Evolutionary conservation across 176 grass and related monocot genomes (phyloP), one percentile per base, ranked within the genome.

Genomic region (Oryza brachyantha): DNA sequence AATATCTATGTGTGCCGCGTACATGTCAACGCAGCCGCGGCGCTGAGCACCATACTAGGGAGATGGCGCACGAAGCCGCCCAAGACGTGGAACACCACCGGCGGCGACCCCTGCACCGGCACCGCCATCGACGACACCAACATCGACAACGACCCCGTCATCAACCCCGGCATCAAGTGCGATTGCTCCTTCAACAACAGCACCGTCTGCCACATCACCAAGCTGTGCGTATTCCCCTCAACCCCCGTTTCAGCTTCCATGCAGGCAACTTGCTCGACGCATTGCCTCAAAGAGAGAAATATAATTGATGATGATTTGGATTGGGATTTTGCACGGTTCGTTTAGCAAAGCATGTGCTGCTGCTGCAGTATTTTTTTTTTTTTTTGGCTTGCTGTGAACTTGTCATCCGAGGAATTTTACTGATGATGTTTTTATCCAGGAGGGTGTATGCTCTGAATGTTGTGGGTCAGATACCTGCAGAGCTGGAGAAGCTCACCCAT

Each of bases 71-170:
- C 8, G 64, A 24, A n/a, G 14, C 77, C 83, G 42, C 24, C 81
- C 2, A 13, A 58, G n/a, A 32, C 84, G 16, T 96, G 93, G 93
- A 96, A 92, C 78, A 90, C 75, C 76, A 96, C 84, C 75, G 89
- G 93, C n/a, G n/a, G n/a, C 61, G 81, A 96, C 27, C 89, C 79
- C 11, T 92, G 93, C 83, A 92, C 74, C 74, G 93, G 93, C 65
- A 63, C 29, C 35, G 87, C 93, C 48, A 28, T 78, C 71, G 87
- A 90, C 74, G 4, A 19, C 3, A 79, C n/a, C 57, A 2, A 10
- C 11, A 5, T 90, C 13, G 87, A 88, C 66, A 2, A 16, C 17
- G 61, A 79, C 25, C 1, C 3, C 7, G 0, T 27, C 24, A 63
- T 88, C 74, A 92, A 90, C 39, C 93, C 87, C 12, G 82, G 17